Conservation (phyloP, 352 stramenopile species). For the Globisporangium spinosum region DNA sequence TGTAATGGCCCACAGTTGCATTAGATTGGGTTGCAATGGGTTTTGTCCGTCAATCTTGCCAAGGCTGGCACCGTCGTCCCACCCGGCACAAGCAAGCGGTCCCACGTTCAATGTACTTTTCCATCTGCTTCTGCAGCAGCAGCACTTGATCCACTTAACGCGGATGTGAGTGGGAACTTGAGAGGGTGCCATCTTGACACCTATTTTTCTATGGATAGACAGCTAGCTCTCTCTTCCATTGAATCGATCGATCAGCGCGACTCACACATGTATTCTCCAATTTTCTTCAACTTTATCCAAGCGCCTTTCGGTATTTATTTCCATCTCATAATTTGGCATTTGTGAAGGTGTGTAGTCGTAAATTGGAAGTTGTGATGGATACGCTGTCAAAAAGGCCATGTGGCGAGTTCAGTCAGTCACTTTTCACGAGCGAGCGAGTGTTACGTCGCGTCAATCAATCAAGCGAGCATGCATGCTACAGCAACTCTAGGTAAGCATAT, state of each 20-base stretch:
- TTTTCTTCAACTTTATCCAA: neutral
- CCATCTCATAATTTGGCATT: neutral
- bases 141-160: neutral
- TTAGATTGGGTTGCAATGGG: neutral
- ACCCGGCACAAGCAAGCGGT: neutral
- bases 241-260: neutral
- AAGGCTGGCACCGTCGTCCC: neutral
- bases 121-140: neutral
- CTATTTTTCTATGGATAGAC: neutral
- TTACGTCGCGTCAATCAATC: neutral
- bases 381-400: neutral
- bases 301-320: neutral
- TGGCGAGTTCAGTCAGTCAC: neutral
- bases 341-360: neutral
- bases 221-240: neutral
- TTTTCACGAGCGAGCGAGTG: neutral
- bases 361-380: neutral
- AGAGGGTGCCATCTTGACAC: too few relatives aligned
- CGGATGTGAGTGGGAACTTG: neutral
- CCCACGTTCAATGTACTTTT: neutral
- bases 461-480: neutral
- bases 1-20: neutral
- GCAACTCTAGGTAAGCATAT: neutral
- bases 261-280: neutral
- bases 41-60: neutral